These are phyloP conservation scores for Trametes elegans DNA, from an alignment of 768 basidiomycete genomes.

Conservation along the genomic window DNA sequence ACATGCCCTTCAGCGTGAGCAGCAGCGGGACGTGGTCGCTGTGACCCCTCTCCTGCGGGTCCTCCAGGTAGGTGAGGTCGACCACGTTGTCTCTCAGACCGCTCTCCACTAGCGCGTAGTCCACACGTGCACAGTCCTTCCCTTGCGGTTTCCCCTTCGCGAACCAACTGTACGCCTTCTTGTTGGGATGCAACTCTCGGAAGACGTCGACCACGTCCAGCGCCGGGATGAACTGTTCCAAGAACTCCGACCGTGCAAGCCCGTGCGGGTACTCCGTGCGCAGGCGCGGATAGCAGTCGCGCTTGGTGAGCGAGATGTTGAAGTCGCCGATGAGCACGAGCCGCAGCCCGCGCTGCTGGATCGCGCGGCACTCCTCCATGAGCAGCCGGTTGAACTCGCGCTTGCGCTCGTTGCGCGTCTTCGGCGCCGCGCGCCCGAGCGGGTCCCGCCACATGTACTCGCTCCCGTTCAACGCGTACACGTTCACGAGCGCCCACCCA, in stretches of 20 bases:
- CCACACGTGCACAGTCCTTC: constrained; percentile 25
- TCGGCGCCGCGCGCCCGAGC: constrained; percentile 13
- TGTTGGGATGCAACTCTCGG: constrained; percentile 20
- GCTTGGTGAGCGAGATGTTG: constrained; percentile 24
- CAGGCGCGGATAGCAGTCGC: constrained; percentile 24
- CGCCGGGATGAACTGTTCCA: constrained; percentile 24
- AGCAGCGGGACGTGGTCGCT: constrained; percentile 27
- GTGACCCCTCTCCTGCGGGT: constrained; percentile 24
- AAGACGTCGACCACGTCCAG: constrained; percentile 24
- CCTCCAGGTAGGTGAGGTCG: constrained; percentile 24
- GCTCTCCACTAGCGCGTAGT: constrained; percentile 26
- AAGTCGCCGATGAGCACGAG: constrained; percentile 28
- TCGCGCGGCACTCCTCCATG: constrained; percentile 20
- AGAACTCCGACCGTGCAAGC: constrained; percentile 25
- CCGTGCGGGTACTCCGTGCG: constrained; percentile 26
- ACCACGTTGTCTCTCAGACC: constrained; percentile 14
- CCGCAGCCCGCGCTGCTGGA: constrained; percentile 23
- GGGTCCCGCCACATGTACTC: constrained; percentile 28
- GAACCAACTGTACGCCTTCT: constrained; percentile 27
- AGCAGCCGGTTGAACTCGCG: constrained; percentile 28
- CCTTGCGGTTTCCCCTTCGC: constrained; percentile 28
- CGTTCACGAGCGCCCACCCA: constrained; percentile 28
- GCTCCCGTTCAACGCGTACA: constrained; percentile 29
- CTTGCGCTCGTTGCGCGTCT: constrained; percentile 28
- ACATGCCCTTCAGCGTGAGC: constrained; percentile 22